Base-by-base conservation (phyloP, 1,139 yeast genomes). In the Zygoascus sp. region DNA sequence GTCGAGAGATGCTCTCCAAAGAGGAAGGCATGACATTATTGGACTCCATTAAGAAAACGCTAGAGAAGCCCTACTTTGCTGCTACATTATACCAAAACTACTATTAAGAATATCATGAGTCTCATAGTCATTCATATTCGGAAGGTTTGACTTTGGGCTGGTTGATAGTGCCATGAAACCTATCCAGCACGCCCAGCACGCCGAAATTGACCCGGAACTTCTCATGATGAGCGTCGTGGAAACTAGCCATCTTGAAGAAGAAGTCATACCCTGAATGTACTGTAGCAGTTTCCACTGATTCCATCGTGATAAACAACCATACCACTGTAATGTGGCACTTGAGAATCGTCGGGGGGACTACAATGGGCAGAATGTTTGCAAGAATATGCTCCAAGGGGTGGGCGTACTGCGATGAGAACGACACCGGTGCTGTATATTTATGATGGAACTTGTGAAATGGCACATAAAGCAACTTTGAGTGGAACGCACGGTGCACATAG, bases 161-260 rank as follows among this genome's bases (percentile, higher is more conserved):
- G n/a, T n/a, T n/a, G n/a, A n/a, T 7, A 15, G 59, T 56, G 1
- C 52, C 51, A 34, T 53, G 56, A 15, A 54, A 8, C 52, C 53
- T 48, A 40, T 56, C 59, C 38, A 54, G 45, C 13, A 56, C 22
- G 1, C 59, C 58, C 22, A 56, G 32, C 8, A 49, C 53, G 4
- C 59, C 59, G 47, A 50, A 56, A 35, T 56, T 47, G 32, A 53
- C 38, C 37, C 49, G 41, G 36, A 57, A 57, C 49, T 53, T 54
- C 37, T 56, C 60, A 34, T 57, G 60, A 32, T 57, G 60, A n/a
- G 53, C 44, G 40, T 57, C 60, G 30, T 57, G 60, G 28, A 48
- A 44, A 39, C 43, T 48, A 9, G 60, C 58, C n/a, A 42, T 44
- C 4, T 46, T 49, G 2, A 34, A 39, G 37, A 55, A 51, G 37